Base-by-base conservation (phyloP, 2,329 filamentous ascomycete species). In the Neobulgaria alba region DNA sequence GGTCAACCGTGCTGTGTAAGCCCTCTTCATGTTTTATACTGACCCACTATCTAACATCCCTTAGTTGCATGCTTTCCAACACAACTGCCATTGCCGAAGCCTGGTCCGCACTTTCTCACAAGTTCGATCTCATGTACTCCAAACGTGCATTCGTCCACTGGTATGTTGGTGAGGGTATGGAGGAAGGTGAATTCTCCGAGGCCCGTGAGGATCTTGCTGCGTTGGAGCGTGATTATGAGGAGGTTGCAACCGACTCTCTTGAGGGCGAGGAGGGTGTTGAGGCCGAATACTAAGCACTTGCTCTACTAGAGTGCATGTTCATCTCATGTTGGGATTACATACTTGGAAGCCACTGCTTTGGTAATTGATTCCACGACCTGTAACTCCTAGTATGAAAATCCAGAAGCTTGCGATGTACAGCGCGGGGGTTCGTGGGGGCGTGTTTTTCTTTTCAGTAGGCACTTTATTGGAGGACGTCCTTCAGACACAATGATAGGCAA, bases 121-220 rank as follows among this genome's bases (percentile, higher is more conserved):
- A 98, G 75, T 98, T 98, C 74, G 92, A 98, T 63, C 86, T 98
- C 66, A 98, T 98, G 92, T 95, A 96, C 82, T 93, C 87, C 67
- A 98, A 98, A 84, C 92, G 92, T 74, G 92, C 92, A 49, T 98
- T 98, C 71, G 92, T 98, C 53, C 92, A 98, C 73, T 98, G 92
- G 92, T 98, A 96, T 61, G 92, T 98, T 63, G 92, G 92, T 73
- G 92, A 96, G 77, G 92, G 92, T 80, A 98, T 98, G 92, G 92
- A 98, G 77, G 92, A 98, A 69, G 92, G 92, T 68, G 92, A 98
- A 71, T 98, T 98, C 79, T 94, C 87, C 43, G 92, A 98, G 76
- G 92, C 92, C 52, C 89, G 92, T 67, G 92, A 98, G 73, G 92
- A 98, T 72, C 73, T 98, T 66, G 92, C 92, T 65, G 92, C 92